Percentiles rank a stretch among this genome's conserved stretches.
phyloP scores from a whole-genome alignment of 768 basidiomycete genomes.

The Serendipita sp. region DNA sequence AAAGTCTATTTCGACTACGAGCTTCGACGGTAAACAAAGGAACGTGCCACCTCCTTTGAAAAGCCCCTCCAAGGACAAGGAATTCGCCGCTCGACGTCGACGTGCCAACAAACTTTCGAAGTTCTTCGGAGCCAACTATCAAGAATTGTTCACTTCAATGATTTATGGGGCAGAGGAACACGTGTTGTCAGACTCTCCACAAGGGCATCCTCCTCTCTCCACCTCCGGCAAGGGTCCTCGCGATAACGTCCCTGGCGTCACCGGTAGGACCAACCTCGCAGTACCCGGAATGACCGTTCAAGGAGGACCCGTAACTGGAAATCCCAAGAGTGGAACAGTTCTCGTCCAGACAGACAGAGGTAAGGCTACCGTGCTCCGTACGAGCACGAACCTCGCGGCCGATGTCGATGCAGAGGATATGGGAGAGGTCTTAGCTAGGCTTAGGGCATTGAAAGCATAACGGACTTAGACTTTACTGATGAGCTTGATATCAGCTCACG shows the following conservation, averaged over 20 bases:
- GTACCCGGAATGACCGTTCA: background rate
- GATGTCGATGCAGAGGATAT: background rate
- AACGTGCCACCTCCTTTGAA: background rate
- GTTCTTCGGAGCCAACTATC: conserved; percentile 40
- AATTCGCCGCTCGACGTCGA: conserved; percentile 23
- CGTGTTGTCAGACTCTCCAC: background rate
- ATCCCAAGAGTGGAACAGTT: background rate
- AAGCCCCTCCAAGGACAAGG: background rate
- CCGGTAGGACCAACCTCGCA: background rate
- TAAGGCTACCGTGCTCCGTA: background rate
- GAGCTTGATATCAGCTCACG: background rate
- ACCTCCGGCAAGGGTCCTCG: background rate
- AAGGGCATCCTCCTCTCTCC: background rate
- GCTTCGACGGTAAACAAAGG: background rate
- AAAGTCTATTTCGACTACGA: background rate
- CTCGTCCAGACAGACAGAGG: background rate
- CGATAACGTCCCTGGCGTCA: background rate
- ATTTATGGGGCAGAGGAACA: background rate
- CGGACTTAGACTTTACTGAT: background rate
- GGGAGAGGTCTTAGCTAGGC: background rate
- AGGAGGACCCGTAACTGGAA: background rate
- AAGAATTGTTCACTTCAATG: conserved; percentile 23
- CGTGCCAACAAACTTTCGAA: conserved; percentile 39
- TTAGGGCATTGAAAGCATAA: background rate
- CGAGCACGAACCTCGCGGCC: conserved; percentile 1